Evolutionary conservation across 192 early-diverging fungal species (phyloP).

Genomic region (Chytriomyces confervae): DNA sequence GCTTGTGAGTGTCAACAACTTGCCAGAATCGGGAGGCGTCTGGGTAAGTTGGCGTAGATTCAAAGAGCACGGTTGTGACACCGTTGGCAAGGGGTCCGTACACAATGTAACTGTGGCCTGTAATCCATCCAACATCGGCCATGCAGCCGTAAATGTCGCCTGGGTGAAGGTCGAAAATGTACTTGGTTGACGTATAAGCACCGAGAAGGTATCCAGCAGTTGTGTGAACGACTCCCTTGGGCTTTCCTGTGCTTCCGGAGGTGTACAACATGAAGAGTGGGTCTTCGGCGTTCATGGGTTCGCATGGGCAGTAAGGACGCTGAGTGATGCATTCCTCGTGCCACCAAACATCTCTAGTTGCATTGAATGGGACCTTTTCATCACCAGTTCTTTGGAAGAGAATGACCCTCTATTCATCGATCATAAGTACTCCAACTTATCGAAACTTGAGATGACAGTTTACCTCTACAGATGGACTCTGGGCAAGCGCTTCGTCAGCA

Average conservation of each 20-base stretch:
- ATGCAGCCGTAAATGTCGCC: slow-evolving; percentile 91
- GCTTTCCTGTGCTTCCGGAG: slow-evolving; percentile 83
- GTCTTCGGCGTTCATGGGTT: slow-evolving; percentile 87
- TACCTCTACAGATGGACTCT: slow-evolving; percentile 78
- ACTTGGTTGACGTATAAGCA: slow-evolving; percentile 82
- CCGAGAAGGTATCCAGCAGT: slow-evolving; percentile 93
- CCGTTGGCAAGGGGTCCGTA: slow-evolving; percentile 91
- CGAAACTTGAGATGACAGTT: neutral
- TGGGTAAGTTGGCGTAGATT: slow-evolving; percentile 94
- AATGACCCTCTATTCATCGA: slow-evolving; percentile 71
- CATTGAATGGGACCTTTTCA: slow-evolving; percentile 71
- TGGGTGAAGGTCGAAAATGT: slow-evolving; percentile 93
- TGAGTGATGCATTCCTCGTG: slow-evolving; percentile 83
- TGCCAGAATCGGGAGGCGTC: slow-evolving; percentile 65
- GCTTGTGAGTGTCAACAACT: slow-evolving; percentile 81
- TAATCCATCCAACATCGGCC: slow-evolving; percentile 89
- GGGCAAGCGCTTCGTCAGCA: slow-evolving; percentile 85
- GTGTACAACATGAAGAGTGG: slow-evolving; percentile 96
- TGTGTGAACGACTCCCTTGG: slow-evolving; percentile 94
- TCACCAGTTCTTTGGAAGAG: slow-evolving; percentile 91
- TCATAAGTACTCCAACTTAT: slow-evolving; percentile 11
- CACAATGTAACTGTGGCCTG: slow-evolving; percentile 81
- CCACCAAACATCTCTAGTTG: slow-evolving; percentile 93
- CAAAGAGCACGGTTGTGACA: slow-evolving; percentile 91
- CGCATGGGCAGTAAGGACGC: slow-evolving; percentile 86